Evolutionary conservation across 2,329 filamentous ascomycete genomes (phyloP), one percentile per base, ranked within the genome.

Genomic region (Aureobasidium musti): DNA sequence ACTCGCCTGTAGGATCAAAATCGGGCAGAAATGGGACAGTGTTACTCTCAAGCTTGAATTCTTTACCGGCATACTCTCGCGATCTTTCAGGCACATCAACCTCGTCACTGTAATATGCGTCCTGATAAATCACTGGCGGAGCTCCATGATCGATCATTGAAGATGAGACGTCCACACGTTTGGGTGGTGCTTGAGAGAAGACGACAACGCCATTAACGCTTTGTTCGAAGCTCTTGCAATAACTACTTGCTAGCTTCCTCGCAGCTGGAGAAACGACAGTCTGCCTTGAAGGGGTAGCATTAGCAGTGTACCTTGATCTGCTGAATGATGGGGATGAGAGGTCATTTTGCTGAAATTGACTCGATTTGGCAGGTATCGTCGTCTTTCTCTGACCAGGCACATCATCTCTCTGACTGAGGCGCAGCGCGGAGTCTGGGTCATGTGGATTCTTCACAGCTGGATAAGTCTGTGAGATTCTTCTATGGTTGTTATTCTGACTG

Each of bases 51-150:
- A 97, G 79, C 67, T 87, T 89, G 74, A 96, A 97, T 72, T 96
- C 91, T 71, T 88, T 87, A 3, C 94, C 94, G 7, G 91, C 94
- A 78, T 97, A 98, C 77, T 97, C 92, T 63, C 91, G 84, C 37
- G 84, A 78, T 63, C 89, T 85, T 45, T 89, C 84, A 14, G 93
- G 92, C 0, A 97, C 90, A 77, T 98, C 95, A 60, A 82, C 83
- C 68, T 96, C 91, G 33, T 91, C 83, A 71, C 92, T 91, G 74
- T 97, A 98, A 73, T 89, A 93, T 0, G 93, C 89, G 74, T 92
- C 88, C 76, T 92, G 91, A 70, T 97, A 96, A 57, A 97, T 84
- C 17, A 90, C 84, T 67, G 88, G 82, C 0, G 90, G 89, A 10
- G 87, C 78, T 14, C 82, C 82, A 67, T 82, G 77, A n/a, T 81